Evolutionary conservation across 208 protist species (phyloP), one percentile per base, ranked within the genome.

Genomic region (Leptomonas pyrrhocoris): DNA sequence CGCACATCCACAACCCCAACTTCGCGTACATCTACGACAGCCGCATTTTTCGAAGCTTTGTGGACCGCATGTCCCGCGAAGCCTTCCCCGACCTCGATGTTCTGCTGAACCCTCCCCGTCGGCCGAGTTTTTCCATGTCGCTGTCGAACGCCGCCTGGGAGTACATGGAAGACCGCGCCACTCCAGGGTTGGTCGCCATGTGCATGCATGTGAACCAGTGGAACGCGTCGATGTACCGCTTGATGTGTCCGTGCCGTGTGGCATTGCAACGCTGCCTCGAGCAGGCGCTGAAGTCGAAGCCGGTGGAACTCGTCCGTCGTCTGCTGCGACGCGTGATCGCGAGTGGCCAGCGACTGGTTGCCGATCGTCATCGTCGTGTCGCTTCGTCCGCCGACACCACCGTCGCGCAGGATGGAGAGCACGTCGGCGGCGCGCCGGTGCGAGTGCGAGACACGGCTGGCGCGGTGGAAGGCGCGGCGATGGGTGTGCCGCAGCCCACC

Each of bases 51-150:
- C 53, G 48, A 11, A 60, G 53, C 28, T 85, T 76, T 61, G 75
- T 82, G 21, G 25, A 21, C 11, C 71, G 59, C 45, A 81, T 85
- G 73, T 68, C 80, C 48, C 25, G 21, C 1, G 45, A 50, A 18
- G 66, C 73, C 23, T 86, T 86, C 50, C 79, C 77, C 19, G 85
- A 90, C 50, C 57, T 84, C n/a, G 70, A 83, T 11, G 50, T 62
- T 38, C 69, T 85, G 76, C 56, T 87, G 19, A 60, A 46, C 0
- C 57, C 40, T n/a, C 60, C 66, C n/a, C 72, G 49, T 19, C 50
- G 42, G 58, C 54, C 50, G 34, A 58, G 58, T 60, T 75, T 43
- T 28, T 43, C 45, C 1, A 28, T 57, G 49, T 21, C 53, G 36
- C 49, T 69, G 18, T 59, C 51, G 7, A 59, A 34, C 19, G 63